A percentile compares a stretch with the other conserved stretches of the same genome.
phyloP scores from a whole-genome alignment of 805 yeast species.

The Wickerhamomyces bisporus region DNA sequence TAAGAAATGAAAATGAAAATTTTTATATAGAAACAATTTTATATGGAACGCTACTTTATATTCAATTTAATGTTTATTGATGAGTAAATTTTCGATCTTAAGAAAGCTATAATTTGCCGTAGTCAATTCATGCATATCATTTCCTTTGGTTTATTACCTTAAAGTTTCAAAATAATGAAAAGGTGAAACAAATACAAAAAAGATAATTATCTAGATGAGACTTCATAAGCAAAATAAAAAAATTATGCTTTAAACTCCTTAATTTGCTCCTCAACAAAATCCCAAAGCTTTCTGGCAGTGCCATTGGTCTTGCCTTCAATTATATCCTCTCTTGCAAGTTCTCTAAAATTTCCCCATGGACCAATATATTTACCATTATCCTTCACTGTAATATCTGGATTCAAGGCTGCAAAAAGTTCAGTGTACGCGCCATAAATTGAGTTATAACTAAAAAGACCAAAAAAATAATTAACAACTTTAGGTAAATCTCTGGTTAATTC shows the following conservation, averaged over 20 bases:
- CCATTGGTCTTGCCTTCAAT: conserved; percentile 27
- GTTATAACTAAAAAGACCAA: conserved; percentile 2
- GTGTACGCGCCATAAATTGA: conserved; percentile 37
- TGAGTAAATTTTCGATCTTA: too few species aligned
- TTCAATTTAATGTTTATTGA: too few species aligned
- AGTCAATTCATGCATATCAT: too few species aligned
- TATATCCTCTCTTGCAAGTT: conserved; percentile 27
- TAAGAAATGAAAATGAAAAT: not conserved
- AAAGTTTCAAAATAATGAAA: too few species aligned
- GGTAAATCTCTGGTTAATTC: conserved; percentile 28
- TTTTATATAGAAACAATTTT: too few species aligned
- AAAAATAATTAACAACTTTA: not conserved
- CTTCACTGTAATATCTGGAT: conserved; percentile 30
- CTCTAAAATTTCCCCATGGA: conserved; percentile 39
- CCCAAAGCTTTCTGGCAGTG: conserved; percentile 30
- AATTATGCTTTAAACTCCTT: not conserved
- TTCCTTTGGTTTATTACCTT: too few species aligned
- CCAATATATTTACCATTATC: conserved; percentile 32
- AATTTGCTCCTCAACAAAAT: conserved; percentile 27
- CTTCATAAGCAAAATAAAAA: too few species aligned
- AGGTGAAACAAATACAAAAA: too few species aligned
- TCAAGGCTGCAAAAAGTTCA: conserved; percentile 37
- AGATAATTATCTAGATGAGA: too few species aligned
- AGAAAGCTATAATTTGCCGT: too few species aligned
- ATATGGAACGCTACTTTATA: too few species aligned